phyloP scores from a whole-genome alignment of 768 basidiomycete species.

The Scleroderma bovista region DNA sequence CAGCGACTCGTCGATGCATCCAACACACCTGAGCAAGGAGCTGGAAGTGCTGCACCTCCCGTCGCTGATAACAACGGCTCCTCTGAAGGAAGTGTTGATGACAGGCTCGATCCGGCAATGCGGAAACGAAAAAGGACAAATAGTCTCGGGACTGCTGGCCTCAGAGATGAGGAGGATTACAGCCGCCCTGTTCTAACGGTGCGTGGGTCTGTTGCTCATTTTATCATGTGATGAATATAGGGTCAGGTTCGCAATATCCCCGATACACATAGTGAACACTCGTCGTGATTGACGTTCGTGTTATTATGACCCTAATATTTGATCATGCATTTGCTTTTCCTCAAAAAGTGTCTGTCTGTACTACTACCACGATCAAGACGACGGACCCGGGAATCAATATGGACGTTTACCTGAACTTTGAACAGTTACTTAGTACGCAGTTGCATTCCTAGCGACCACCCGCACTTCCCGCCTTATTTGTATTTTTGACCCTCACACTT shows the following conservation, averaged over 20 bases:
- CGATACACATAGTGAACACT: conserved; percentile 35
- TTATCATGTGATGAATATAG: background rate
- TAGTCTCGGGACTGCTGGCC: conserved; percentile 12
- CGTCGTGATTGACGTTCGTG: conserved; percentile 11
- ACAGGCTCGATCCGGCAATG: conserved; percentile 18
- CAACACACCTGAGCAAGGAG: background rate
- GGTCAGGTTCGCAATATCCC: conserved; percentile 53
- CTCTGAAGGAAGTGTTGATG: conserved; percentile 21
- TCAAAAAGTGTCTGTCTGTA: conserved; percentile 1
- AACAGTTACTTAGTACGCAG: conserved; percentile 13
- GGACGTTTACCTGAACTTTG: conserved; percentile 9
- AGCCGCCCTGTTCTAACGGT: conserved; percentile 51
- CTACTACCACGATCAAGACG: background rate
- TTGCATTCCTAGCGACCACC: conserved; percentile 6
- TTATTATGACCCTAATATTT: conserved; percentile 5
- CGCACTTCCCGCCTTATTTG: conserved; percentile 9
- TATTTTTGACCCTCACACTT: conserved; percentile 6
- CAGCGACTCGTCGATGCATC: conserved; percentile 3
- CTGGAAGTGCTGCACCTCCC: background rate
- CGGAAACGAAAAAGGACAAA: conserved; percentile 17
- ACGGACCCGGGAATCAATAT: background rate
- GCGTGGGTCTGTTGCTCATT: conserved; percentile 17
- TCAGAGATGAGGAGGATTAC: conserved; percentile 53
- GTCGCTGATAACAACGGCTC: conserved; percentile 5
- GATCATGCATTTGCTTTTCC: conserved; percentile 4